phyloP scores from a whole-genome alignment of 306 rosid genomes.

The Inga leiocalycina region DNA sequence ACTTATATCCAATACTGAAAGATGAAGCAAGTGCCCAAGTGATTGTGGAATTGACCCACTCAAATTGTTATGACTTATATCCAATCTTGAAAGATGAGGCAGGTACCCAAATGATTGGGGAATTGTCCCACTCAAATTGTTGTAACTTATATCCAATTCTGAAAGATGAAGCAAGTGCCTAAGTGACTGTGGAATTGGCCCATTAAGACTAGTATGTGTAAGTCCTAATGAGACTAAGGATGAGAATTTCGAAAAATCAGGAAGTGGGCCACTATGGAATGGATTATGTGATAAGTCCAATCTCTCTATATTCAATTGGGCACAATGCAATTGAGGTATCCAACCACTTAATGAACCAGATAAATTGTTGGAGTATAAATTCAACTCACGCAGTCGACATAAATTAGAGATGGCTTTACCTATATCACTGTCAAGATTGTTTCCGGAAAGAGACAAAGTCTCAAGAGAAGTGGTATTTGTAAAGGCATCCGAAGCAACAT shows the following conservation, averaged over 20 bases:
- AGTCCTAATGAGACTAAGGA: not conserved
- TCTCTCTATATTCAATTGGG: not conserved
- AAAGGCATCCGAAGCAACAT: not conserved
- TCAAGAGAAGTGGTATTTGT: not conserved
- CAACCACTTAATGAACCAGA: not conserved
- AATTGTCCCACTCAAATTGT: not conserved
- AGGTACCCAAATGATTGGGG: not conserved
- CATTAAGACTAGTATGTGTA: not conserved
- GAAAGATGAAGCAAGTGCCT: not conserved
- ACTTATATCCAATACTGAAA: not conserved
- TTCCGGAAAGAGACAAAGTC: rapidly evolving
- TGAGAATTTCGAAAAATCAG: not conserved
- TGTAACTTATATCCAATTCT: not conserved
- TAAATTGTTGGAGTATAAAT: not conserved
- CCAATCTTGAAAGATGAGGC: not conserved
- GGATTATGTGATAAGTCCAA: not conserved
- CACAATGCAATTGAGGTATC: not conserved
- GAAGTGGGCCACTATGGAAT: not conserved
- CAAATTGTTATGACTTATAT: not conserved
- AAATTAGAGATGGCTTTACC: not conserved
- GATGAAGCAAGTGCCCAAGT: not conserved
- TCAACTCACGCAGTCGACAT: not conserved
- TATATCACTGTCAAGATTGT: not conserved
- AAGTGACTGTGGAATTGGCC: not conserved
- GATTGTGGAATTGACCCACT: not conserved